Conservation (phyloP, 2,329 filamentous ascomycete genomes). For the Ceratocystis huliohia region DNA sequence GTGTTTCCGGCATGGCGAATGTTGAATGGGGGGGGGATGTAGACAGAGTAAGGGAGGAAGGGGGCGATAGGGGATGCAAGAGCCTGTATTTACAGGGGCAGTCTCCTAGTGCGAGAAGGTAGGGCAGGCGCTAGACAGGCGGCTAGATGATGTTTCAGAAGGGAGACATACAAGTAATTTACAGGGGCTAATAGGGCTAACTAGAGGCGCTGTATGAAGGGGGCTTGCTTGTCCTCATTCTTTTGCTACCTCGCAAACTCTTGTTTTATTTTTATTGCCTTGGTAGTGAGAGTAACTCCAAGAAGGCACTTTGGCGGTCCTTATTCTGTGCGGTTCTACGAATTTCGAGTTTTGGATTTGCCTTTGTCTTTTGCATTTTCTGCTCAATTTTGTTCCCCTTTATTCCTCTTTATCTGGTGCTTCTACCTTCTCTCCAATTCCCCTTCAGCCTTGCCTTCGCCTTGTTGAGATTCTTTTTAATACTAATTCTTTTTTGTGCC, state of each 20-base stretch:
- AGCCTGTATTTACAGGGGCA: background rate
- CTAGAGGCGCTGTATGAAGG: background rate
- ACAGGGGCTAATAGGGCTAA: background rate
- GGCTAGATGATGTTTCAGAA: background rate
- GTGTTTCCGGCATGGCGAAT: constrained; percentile 39
- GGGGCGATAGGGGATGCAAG: background rate
- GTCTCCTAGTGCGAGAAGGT: background rate
- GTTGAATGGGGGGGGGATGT: constrained; percentile 16
- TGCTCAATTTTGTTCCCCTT: background rate
- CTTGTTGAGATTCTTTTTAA: background rate
- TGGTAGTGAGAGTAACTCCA: background rate
- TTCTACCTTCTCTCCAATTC: background rate
- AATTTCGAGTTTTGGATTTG: background rate
- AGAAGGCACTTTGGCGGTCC: background rate
- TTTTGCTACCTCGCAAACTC: too few species aligned
- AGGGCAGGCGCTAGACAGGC: background rate
- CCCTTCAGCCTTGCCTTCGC: background rate
- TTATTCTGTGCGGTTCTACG: constrained; percentile 3
- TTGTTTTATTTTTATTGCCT: too few species aligned
- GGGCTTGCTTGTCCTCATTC: background rate
- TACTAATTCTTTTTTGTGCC: background rate
- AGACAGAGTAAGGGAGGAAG: background rate
- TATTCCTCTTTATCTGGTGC: background rate
- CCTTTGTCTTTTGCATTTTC: background rate
- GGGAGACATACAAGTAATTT: background rate